These are phyloP conservation scores for Penicilliopsis zonata DNA, from an alignment of 495 filamentous ascomycete species.

Conservation along the genomic window DNA sequence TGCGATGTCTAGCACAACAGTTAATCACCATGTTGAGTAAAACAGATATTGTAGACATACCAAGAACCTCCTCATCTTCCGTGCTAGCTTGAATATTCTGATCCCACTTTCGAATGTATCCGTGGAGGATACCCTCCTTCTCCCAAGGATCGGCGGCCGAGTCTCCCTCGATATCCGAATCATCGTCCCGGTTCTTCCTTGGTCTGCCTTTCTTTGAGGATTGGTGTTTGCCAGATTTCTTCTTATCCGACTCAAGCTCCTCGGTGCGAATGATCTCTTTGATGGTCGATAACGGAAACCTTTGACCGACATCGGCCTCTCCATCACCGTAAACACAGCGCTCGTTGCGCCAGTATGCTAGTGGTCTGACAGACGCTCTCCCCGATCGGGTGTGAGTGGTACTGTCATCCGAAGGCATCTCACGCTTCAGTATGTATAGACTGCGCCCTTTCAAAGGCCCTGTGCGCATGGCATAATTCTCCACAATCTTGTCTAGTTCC, in stretches of 20 bases:
- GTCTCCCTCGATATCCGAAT: conserved; percentile 32
- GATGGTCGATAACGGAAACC: conserved; percentile 51
- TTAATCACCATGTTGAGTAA: conserved; percentile 7
- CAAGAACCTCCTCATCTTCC: conserved; percentile 45
- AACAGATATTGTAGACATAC: conserved; percentile 19
- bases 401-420: conserved; percentile 41
- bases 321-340: conserved; percentile 55
- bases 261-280: conserved; percentile 67
- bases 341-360: conserved; percentile 85
- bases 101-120: conserved; percentile 47
- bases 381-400: conserved; percentile 42
- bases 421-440: conserved; percentile 59
- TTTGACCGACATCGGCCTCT: conserved; percentile 33
- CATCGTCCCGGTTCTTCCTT: conserved; percentile 21
- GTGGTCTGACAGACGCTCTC: conserved; percentile 52
- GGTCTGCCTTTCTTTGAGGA: conserved; percentile 21
- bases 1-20: conserved; percentile 46
- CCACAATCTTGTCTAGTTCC: conserved; percentile 27
- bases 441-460: conserved; percentile 43
- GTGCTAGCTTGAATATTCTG: conserved; percentile 32
- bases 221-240: conserved; percentile 16
- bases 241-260: conserved; percentile 37
- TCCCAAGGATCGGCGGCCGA: conserved; percentile 49
- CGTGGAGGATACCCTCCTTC: conserved; percentile 43
- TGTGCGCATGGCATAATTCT: conserved; percentile 30